Evolutionary conservation across 2,329 filamentous ascomycete species (phyloP), one percentile per base, ranked within the genome.

Genomic region (Fusarium sp.): DNA sequence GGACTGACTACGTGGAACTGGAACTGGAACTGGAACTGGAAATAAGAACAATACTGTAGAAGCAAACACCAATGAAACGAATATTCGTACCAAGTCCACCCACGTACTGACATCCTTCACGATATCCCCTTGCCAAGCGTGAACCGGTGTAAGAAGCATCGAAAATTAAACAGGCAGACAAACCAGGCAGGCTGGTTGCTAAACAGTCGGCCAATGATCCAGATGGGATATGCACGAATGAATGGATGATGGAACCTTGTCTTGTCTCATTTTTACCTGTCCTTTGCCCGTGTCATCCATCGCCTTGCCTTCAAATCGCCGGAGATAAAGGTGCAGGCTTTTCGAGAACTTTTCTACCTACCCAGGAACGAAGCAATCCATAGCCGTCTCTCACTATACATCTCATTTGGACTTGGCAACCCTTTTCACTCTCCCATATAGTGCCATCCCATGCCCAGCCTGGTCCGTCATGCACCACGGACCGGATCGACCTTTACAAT

Each of bases 401-500:
- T 18, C 47, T 65, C 34, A 46, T 42, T 46, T 40, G 48, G 34
- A 59, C 53, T 71, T 37, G 58, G 57, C 49, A 64, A 41, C 63
- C 40, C 30, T 65, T 61, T 61, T 37, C 8, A 51, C 55, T 47
- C 48, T 44, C 41, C 45, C 42, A 34, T 63, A 56, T 22, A 20
- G 40, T 37, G 20, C 18, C 49, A 58, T 70, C 47, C 58, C 51
- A 57, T 59, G 22, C 48, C 55, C 46, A 54, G 41, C 44, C 48
- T 34, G 49, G 53, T 46, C 55, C 51, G 29, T 60, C 58, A 61
- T 57, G 58, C 64, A 56, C 65, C 60, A 61, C 61, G 60, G 27
- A 55, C 47, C 40, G 61, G 53, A 67, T 65, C 63, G 63, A 57
- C 34, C 32, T 69, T 59, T 25, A 47, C 51, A 47, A 60, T 69